Percentiles rank a stretch among this genome's conserved stretches.
Evolutionary conservation across 805 yeast species (phyloP).

Genomic region (Teunomyces lycoperdinae): DNA sequence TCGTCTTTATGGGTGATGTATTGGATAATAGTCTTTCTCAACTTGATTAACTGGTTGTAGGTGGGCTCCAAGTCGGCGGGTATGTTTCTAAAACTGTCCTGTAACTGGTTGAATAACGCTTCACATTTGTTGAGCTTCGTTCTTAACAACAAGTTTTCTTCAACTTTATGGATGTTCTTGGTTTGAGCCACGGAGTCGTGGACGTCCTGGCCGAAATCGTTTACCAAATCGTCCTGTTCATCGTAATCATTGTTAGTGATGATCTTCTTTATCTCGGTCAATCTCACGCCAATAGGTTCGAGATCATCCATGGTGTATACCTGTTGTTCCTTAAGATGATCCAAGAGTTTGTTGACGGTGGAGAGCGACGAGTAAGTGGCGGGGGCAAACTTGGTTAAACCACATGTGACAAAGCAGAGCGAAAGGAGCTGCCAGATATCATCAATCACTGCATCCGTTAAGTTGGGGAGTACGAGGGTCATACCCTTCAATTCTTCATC

Average conservation of each 20-base stretch:
- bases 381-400: constrained; percentile 85
- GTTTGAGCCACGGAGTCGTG: constrained; percentile 1
- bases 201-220: constrained; percentile 11
- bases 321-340: constrained; percentile 76
- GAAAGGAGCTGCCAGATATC: constrained; percentile 88
- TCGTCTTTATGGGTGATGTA: constrained; percentile 19
- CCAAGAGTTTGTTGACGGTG: constrained; percentile 80
- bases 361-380: constrained; percentile 89
- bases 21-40: constrained; percentile 59
- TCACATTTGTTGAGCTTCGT: constrained; percentile 65
- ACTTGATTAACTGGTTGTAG: constrained; percentile 57
- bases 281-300: constrained; percentile 68
- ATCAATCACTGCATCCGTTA: constrained; percentile 73
- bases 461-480: constrained; percentile 39
- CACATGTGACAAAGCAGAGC: constrained; percentile 87
- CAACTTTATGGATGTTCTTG: constrained; percentile 39
- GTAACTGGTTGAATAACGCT: constrained; percentile 54
- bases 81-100: constrained; percentile 44
- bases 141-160: constrained; percentile 59
- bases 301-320: constrained; percentile 85
- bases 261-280: constrained; percentile 66
- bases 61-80: constrained; percentile 39
- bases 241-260: constrained; percentile 33
- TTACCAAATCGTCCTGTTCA: constrained; percentile 12
- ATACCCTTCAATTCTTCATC: constrained; percentile 41